phyloP scores from a whole-genome alignment of 805 yeast species.

The Candida ficus region DNA sequence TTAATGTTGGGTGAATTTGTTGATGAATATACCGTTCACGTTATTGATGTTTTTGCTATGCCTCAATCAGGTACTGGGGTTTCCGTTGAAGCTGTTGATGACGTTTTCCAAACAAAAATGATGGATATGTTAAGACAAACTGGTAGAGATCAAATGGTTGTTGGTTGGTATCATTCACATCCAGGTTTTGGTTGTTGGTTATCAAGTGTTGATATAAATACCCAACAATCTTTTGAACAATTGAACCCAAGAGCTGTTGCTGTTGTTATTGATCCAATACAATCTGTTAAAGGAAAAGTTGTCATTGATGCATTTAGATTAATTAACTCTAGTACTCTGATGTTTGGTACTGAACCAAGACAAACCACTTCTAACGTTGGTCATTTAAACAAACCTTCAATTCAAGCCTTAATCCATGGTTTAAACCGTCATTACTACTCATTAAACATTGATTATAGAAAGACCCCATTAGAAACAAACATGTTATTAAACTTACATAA shows the following conservation, averaged over 20 bases:
- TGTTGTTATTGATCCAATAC: conserved; percentile 97
- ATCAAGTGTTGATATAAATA: conserved; percentile 93
- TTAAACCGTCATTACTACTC: conserved; percentile 96
- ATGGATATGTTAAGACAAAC: conserved; percentile 99
- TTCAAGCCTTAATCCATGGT: conserved; percentile 96
- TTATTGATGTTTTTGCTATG: conserved; percentile 98
- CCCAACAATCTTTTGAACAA: conserved; percentile 97
- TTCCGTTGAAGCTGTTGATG: conserved; percentile 98
- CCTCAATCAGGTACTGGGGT: conserved; percentile 99
- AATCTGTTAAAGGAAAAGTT: conserved; percentile 97
- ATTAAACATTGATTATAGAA: conserved; percentile 88
- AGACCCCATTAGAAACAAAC: conserved; percentile 85
- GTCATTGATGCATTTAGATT: conserved; percentile 98
- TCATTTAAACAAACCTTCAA: conserved; percentile 89
- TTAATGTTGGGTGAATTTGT: conserved; percentile 97
- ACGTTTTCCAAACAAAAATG: conserved; percentile 97
- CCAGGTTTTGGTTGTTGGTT: conserved; percentile 99
- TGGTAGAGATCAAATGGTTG: conserved; percentile 99
- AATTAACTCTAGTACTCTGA: conserved; percentile 78
- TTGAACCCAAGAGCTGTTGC: conserved; percentile 95
- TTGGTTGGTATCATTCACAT: conserved; percentile 99
- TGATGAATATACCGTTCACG: conserved; percentile 95
- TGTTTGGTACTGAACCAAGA: conserved; percentile 97
- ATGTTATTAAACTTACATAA: conserved; percentile 94
- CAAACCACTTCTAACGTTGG: conserved; percentile 97